Conservation (phyloP, 1,284 basidiomycete genomes). For the Microbotryum lychnidis-dioicae region DNA sequence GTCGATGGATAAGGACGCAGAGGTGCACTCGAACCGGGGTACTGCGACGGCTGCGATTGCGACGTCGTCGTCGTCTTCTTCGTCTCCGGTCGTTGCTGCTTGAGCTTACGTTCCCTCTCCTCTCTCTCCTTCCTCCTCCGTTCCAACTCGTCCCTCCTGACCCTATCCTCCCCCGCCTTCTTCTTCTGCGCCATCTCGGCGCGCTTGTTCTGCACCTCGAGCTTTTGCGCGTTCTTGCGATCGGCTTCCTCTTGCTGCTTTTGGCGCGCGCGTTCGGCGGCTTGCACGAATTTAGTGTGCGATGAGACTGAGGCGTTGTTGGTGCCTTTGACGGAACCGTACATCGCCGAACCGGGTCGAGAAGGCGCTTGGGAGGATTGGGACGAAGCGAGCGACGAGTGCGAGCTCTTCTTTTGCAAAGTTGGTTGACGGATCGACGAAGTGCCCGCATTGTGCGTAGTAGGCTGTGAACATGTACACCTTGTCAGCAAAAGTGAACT, state of each 20-base stretch:
- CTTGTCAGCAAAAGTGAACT: too few relatives aligned
- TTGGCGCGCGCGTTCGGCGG: conserved; percentile 46
- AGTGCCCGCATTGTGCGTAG: conserved; percentile 1
- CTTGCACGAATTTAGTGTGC: too few relatives aligned
- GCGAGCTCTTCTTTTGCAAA: conserved; percentile 5
- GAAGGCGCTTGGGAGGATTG: conserved; percentile 6
- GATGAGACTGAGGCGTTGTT: neutral
- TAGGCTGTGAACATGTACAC: conserved; percentile 4
- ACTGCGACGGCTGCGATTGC: conserved; percentile 1
- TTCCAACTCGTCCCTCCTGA: conserved; percentile 35
- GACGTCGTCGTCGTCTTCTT: conserved; percentile 3
- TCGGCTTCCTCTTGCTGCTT: conserved; percentile 76
- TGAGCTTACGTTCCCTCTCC: conserved; percentile 28
- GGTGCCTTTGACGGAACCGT: conserved; percentile 3
- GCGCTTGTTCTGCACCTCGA: conserved; percentile 67
- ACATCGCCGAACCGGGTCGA: neutral
- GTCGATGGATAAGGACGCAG: too few relatives aligned
- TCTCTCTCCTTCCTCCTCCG: conserved; percentile 41
- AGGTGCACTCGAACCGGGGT: too few relatives aligned
- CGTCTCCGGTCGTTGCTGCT: conserved; percentile 32
- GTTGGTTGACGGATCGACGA: neutral
- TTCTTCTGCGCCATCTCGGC: conserved; percentile 66
- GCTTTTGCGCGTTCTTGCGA: conserved; percentile 62
- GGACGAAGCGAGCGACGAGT: conserved; percentile 24
- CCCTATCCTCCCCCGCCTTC: conserved; percentile 51